Percentiles rank a stretch among this genome's conserved stretches.
phyloP scores from a whole-genome alignment of 352 stramenopile genomes.

The Pythium myriotylum region DNA sequence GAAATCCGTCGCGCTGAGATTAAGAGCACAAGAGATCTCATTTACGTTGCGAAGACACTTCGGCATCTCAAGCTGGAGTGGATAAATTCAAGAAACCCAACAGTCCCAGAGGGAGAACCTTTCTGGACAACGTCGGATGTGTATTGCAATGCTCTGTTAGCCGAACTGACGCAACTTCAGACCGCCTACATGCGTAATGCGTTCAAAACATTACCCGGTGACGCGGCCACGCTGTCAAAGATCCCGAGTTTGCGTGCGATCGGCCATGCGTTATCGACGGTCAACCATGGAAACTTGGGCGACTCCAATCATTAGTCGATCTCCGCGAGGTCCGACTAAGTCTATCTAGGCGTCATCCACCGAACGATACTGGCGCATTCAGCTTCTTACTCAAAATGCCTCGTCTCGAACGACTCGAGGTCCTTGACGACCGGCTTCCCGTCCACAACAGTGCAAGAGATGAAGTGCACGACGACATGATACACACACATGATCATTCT shows the following conservation, averaged over 20 bases:
- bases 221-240: background rate
- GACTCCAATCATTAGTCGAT: no score
- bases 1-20: background rate
- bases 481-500: no score
- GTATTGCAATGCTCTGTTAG: background rate
- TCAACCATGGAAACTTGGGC: no score
- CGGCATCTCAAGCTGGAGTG: background rate
- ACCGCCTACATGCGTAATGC: background rate
- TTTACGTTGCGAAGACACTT: background rate
- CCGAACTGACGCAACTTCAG: background rate
- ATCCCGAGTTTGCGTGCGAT: conserved; percentile 1
- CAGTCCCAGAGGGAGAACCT: background rate
- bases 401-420: no score
- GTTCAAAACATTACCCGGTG: background rate
- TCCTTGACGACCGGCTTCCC: no score
- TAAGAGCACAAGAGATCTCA: background rate
- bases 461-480: no score
- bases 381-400: no score
- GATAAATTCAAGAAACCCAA: background rate
- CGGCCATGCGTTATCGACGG: background rate
- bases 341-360: no score
- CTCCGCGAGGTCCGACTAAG: no score
- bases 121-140: background rate
- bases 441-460: no score
- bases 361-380: no score